Base-by-base conservation (phyloP, 108 stramenopile genomes). In the Fragilariopsis cylindrus region DNA sequence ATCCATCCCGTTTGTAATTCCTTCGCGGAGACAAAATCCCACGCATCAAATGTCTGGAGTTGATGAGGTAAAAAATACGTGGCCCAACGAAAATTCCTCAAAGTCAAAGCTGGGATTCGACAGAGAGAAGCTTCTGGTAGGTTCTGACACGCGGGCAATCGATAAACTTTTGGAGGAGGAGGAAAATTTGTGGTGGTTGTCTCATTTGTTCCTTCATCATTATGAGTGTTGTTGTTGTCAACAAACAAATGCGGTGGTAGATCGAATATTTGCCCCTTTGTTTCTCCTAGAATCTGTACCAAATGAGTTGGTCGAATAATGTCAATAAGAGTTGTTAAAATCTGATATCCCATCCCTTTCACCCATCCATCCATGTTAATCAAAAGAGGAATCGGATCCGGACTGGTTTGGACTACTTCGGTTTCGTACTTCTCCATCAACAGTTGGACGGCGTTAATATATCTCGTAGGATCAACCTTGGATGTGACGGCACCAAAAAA, bases 361-460 rank as follows among this genome's bases (percentile, higher is more conserved):
- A 96, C 90, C 95, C 96, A 97, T 57, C 97, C 97, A 75, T 96
- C 97, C n/a, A 92, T 87, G 71, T 97, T 97, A 63, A 97, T 78
- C 48, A 97, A 48, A 8, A 97, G 76, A 21, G 95, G 94, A 19
- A 86, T 60, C 8, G 66, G 30, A 49, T 60, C 44, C 11, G 48
- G 13, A 15, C 50, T 60, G 5, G 46, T 41, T 19, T n/a, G 48
- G 39, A 65, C 60, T 2, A 68, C 57, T 48, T 65, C 63, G 50
- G 78, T 50, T 30, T 74, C 56, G 70, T 88, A 90, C 67, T 81
- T 57, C 71, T 75, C 60, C 44, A 91, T 68, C 46, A 88, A 79
- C 49, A 57, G 50, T 55, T 65, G 69, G 48, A 91, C 76, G 15
- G 78, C 71, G 55, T 88, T 79, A 42, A 93, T 84, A 71, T 85